Conservation (phyloP, 805 yeast species). For the Cyberlindnera samutprakarnensis region DNA sequence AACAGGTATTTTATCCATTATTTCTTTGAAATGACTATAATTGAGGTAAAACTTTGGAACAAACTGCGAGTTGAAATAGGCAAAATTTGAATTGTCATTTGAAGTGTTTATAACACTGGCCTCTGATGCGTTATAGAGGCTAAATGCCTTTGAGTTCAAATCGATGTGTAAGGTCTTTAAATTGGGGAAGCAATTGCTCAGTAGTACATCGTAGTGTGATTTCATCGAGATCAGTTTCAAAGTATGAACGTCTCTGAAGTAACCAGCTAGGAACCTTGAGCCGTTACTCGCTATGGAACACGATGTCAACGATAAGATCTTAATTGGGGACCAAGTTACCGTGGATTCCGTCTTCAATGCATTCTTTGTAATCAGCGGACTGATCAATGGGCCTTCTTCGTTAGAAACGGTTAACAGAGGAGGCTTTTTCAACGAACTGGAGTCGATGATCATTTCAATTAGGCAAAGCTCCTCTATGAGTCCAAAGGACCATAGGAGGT, state of each 20-base stretch:
- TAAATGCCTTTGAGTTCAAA: slow-evolving; percentile 39
- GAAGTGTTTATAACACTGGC: slow-evolving; percentile 11
- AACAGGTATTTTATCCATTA: slow-evolving; percentile 14
- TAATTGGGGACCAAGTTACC: slow-evolving; percentile 27
- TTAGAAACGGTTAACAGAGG: slow-evolving; percentile 18
- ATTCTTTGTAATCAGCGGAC: slow-evolving; percentile 15
- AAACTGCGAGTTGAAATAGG: slow-evolving; percentile 20
- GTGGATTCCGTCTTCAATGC: slow-evolving; percentile 11
- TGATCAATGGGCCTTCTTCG: slow-evolving; percentile 16
- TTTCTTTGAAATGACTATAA: slow-evolving; percentile 14
- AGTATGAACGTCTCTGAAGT: slow-evolving; percentile 33
- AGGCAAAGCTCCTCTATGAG: slow-evolving; percentile 36
- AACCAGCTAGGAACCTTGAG: slow-evolving; percentile 26
- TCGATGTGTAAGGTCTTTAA: slow-evolving; percentile 38
- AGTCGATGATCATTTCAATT: slow-evolving; percentile 42
- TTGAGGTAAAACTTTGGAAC: slow-evolving; percentile 23
- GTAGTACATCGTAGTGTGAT: slow-evolving; percentile 39
- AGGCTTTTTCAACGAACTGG: slow-evolving; percentile 27
- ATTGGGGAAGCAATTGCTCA: slow-evolving; percentile 38
- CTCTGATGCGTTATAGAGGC: slow-evolving; percentile 16
- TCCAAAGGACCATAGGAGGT: slow-evolving; percentile 38
- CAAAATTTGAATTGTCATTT: slow-evolving; percentile 21
- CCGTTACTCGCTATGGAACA: slow-evolving; percentile 32
- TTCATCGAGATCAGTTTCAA: slow-evolving; percentile 32
- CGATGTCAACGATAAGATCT: slow-evolving; percentile 23